Conservation (phyloP, 129 eudicot species). For the Calendula officinalis region DNA sequence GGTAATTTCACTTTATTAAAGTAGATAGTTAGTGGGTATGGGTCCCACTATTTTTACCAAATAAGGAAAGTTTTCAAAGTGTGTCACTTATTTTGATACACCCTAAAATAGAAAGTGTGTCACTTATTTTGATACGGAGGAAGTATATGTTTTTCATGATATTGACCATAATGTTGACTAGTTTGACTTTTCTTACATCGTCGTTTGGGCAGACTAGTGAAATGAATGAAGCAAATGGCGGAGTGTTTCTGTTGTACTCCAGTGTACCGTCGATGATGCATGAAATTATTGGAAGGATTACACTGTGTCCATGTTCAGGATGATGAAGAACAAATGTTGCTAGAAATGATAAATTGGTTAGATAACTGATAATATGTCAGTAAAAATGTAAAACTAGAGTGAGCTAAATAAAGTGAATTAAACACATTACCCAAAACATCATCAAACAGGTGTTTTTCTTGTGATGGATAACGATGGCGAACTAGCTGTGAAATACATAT, state of each 20-base stretch:
- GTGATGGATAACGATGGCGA: constrained; percentile 75
- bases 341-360: constrained; percentile 33
- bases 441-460: constrained; percentile 78
- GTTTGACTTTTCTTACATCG: constrained; percentile 50
- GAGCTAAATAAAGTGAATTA: background rate
- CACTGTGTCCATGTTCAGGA: constrained; percentile 97
- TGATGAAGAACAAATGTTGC: constrained; percentile 96
- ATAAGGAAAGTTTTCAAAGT: no score
- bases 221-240: constrained; percentile 91
- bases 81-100: no score
- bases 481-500: constrained; percentile 61
- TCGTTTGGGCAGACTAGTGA: constrained; percentile 73
- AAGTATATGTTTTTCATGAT: constrained; percentile 7
- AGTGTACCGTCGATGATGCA: constrained; percentile 80
- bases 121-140: no score
- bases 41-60: no score
- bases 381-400: background rate
- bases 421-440: constrained; percentile 77
- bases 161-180: constrained; percentile 15
- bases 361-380: constrained; percentile 12
- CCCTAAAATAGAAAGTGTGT: no score
- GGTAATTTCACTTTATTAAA: no score
- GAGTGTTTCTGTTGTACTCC: constrained; percentile 68
- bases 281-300: constrained; percentile 85
- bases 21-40: no score